Evolutionary conservation across 2,329 filamentous ascomycete genomes (phyloP), one percentile per base, ranked within the genome.

Genomic region (Fusarium transvaalense): DNA sequence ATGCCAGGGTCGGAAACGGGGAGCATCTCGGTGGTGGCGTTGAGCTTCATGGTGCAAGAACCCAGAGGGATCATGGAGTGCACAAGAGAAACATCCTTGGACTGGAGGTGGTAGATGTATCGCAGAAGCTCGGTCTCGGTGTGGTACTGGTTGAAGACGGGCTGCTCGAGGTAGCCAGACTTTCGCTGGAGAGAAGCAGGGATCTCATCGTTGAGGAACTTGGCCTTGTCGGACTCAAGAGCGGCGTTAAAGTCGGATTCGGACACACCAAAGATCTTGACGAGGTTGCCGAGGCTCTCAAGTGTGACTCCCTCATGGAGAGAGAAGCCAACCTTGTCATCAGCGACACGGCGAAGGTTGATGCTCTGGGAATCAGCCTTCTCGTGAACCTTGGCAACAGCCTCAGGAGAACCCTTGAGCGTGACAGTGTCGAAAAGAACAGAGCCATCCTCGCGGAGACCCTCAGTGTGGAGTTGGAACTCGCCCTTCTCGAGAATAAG

Each of bases 1-100:
- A 75, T 71, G 35, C 59, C 64, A 2, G 73, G 73, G 50, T 73
- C 69, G 23, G 73, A 71, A 56, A 97, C 85, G 9, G 94, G 91
- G 12, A 92, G 87, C 95, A 98, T 97, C 82, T 97, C 93, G 1
- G 93, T 92, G 9, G 94, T 96, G 48, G 92, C 92, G 78, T 98
- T 97, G 52, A 97, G 89, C 84, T 98, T 97, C 95, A 98, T 97
- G 10, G 95, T 98, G 84, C 95, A 98, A 3, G 95, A 97, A 15
- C 95, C 95, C 4, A 98, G 88, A 3, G 95, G 93, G 65, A 97
- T 98, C 95, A 98, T 98, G 9, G 94, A 97, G 81, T 97, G 95
- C 2, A 94, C 92, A 4, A 97, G 86, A 2, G 95, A 97, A 8
- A 98, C 84, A 78, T 98, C 95, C 83, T 97, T 97, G 41, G 94